Conservation (phyloP, 2,329 filamentous ascomycete species). For the Tolypocladium tundrense region DNA sequence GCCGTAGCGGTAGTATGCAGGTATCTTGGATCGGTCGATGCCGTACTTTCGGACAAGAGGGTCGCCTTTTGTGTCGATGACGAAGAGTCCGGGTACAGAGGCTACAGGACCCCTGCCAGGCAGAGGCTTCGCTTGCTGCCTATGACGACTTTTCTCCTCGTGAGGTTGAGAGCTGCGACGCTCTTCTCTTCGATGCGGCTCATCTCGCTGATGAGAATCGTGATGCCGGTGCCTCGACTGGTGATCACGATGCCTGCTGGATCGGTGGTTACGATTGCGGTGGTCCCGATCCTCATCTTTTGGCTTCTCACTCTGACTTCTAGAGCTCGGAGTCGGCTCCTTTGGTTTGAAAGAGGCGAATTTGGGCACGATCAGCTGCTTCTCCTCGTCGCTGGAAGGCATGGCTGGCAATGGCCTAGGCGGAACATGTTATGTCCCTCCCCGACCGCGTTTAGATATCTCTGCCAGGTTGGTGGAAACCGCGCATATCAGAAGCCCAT, state of each 20-base stretch:
- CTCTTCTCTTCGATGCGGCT: constrained; percentile 2
- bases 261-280: neutral
- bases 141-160: neutral
- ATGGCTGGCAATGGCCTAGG: constrained; percentile 9
- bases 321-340: constrained; percentile 23
- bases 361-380: constrained; percentile 38
- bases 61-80: constrained; percentile 69
- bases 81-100: constrained; percentile 29
- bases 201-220: constrained; percentile 9
- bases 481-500: neutral
- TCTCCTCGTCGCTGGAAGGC: constrained; percentile 14
- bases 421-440: neutral
- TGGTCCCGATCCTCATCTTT: constrained; percentile 9
- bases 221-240: constrained; percentile 5
- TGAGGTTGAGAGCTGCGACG: constrained; percentile 1
- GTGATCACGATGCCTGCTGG: constrained; percentile 4
- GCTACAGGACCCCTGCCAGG: neutral
- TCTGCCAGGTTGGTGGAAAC: neutral
- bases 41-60: constrained; percentile 64
- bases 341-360: constrained; percentile 62
- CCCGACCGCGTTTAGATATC: neutral
- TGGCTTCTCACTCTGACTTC: constrained; percentile 4
- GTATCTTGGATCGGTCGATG: constrained; percentile 61
- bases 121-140: neutral
- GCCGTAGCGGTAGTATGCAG: constrained; percentile 59